Evolutionary conservation across 164 flowering plant species (phyloP).

Genomic region (Paratinospora sagittata): DNA sequence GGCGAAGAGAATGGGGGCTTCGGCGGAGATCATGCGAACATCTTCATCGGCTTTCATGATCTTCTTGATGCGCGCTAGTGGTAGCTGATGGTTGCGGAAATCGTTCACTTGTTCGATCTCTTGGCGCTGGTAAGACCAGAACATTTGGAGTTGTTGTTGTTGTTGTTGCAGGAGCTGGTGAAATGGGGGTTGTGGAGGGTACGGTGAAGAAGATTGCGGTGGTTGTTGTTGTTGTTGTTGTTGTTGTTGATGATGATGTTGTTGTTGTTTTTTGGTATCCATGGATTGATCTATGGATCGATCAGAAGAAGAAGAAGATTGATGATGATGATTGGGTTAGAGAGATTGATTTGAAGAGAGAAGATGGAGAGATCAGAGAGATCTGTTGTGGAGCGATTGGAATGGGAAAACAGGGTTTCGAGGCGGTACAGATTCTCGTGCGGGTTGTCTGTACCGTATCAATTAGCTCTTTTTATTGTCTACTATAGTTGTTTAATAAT

Average conservation of each 20-base stretch:
- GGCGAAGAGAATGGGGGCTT: slow-evolving; percentile 80
- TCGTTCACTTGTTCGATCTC: slow-evolving; percentile 74
- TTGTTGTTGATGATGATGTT: slow-evolving; percentile 15
- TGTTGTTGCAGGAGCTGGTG: slow-evolving; percentile 77
- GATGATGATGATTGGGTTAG: no score
- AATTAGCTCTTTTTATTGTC: no score
- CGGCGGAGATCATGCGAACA: slow-evolving; percentile 87
- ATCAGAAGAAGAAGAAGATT: no score
- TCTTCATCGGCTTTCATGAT: slow-evolving; percentile 97
- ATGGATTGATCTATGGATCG: no score
- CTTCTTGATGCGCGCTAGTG: slow-evolving; percentile 85
- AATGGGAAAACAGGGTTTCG: no score
- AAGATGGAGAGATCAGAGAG: no score
- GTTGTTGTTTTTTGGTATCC: slow-evolving; percentile 12
- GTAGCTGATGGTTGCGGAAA: slow-evolving; percentile 86
- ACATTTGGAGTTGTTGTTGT: slow-evolving; percentile 78
- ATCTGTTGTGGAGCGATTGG: no score
- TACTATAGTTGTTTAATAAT: no score
- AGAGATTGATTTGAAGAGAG: no score
- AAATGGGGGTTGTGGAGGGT: slow-evolving; percentile 18
- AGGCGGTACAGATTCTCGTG: no score
- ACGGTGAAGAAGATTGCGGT: not conserved
- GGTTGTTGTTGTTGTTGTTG: not conserved
- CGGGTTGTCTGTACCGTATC: no score
- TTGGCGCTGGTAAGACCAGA: slow-evolving; percentile 77